Evolutionary conservation across 1,284 basidiomycete genomes (phyloP).

Genomic region (Tilletia walkeri): DNA sequence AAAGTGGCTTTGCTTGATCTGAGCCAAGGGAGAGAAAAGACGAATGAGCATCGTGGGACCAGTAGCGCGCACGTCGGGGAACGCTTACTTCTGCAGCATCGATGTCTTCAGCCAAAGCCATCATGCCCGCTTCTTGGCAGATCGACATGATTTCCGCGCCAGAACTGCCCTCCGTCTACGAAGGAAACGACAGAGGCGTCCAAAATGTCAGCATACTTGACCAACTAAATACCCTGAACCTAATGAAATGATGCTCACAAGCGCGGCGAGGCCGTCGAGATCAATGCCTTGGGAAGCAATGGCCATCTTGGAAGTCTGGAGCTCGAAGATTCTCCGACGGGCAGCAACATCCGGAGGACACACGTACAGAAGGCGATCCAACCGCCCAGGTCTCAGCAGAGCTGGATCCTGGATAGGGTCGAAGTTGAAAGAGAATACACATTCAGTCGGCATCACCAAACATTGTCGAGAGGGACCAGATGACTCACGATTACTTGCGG

Average conservation of each 20-base stretch:
- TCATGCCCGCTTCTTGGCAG: constrained; percentile 91
- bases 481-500: constrained; percentile 80
- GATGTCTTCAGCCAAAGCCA: constrained; percentile 83
- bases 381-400: constrained; percentile 85
- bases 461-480: too few relatives aligned
- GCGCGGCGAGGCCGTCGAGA: constrained; percentile 67
- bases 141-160: constrained; percentile 89
- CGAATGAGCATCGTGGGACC: background rate
- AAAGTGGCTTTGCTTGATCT: constrained; percentile 77
- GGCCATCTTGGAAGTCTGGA: constrained; percentile 76
- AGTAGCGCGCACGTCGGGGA: background rate
- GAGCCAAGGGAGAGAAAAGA: constrained; percentile 17
- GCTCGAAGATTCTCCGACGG: constrained; percentile 77
- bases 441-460: background rate
- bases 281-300: constrained; percentile 68
- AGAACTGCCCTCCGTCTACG: constrained; percentile 73
- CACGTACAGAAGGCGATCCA: constrained; percentile 94
- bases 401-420: constrained; percentile 73
- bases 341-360: constrained; percentile 80
- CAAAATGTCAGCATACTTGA: background rate
- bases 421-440: too few relatives aligned
- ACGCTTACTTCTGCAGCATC: constrained; percentile 69
- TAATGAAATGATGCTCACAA: constrained; percentile 64
- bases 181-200: background rate
- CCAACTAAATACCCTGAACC: background rate